Evolutionary conservation across 2,329 filamentous ascomycete genomes (phyloP).

Genomic region (Colletotrichum musicola): DNA sequence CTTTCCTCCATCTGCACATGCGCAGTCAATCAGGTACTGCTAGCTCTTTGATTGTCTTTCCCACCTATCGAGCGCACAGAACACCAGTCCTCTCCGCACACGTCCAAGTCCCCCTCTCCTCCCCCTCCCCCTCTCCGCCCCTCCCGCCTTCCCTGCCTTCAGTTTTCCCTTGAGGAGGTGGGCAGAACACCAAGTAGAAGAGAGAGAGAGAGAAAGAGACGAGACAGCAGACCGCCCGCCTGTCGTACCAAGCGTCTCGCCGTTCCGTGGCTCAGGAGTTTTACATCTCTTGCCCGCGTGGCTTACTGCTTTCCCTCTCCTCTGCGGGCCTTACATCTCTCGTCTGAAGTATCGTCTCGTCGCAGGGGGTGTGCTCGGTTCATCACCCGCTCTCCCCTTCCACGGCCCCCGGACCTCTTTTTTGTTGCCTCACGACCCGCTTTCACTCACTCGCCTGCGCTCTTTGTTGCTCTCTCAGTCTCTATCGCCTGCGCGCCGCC

Average conservation of each 20-base stretch:
- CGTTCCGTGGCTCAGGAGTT: slow-evolving; percentile 23
- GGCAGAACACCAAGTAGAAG: too few species aligned
- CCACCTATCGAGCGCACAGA: too few species aligned
- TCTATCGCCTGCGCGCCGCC: not conserved
- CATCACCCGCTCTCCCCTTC: slow-evolving; percentile 32
- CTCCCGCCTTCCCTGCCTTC: not conserved
- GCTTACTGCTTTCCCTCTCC: not conserved
- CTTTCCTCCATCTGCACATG: too few species aligned
- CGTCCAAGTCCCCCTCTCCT: too few species aligned
- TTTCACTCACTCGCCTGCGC: slow-evolving; percentile 5
- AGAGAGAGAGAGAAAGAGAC: too few species aligned
- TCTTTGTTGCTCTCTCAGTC: not conserved
- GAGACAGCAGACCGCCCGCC: too few species aligned
- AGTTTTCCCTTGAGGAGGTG: too few species aligned
- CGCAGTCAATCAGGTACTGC: too few species aligned
- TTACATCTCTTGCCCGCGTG: slow-evolving; percentile 13
- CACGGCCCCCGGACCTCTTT: slow-evolving; percentile 5
- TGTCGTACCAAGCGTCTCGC: too few species aligned
- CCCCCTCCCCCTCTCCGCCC: not conserved
- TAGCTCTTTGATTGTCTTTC: too few species aligned
- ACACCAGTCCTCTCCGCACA: too few species aligned
- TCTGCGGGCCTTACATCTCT: slow-evolving; percentile 21
- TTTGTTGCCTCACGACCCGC: slow-evolving; percentile 34
- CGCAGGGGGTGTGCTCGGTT: slow-evolving; percentile 35
- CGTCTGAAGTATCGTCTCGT: slow-evolving; percentile 33